These are phyloP conservation scores for Hemileccinum impolitum DNA, from an alignment of 768 basidiomycete species.

Conservation along the genomic window DNA sequence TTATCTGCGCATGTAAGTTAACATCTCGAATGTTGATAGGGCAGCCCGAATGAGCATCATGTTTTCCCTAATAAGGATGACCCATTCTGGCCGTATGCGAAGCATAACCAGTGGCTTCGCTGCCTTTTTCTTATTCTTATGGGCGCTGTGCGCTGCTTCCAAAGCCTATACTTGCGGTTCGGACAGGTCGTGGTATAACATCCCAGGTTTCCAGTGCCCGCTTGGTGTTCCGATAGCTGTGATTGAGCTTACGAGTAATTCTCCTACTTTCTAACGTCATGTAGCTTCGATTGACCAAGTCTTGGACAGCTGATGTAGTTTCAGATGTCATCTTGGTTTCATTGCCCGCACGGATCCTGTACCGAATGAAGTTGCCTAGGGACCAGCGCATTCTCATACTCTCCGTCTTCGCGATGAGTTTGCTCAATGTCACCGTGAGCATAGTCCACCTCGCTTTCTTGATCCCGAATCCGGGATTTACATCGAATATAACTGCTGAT, in stretches of 20 bases:
- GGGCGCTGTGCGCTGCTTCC: constrained; percentile 4
- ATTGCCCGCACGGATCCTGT: constrained; percentile 9
- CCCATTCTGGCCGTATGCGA: neutral
- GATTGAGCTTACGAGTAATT: constrained; percentile 9
- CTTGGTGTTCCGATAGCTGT: neutral
- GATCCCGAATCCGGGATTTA: constrained; percentile 6
- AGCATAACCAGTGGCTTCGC: neutral
- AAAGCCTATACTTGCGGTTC: constrained; percentile 12
- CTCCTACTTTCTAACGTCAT: neutral
- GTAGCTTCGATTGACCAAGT: neutral
- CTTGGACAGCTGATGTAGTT: constrained; percentile 7
- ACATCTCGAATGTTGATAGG: constrained; percentile 1
- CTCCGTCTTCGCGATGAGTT: constrained; percentile 12
- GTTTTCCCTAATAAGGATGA: constrained; percentile 11
- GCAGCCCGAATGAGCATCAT: constrained; percentile 15
- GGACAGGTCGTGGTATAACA: constrained; percentile 8
- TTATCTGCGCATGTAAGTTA: neutral
- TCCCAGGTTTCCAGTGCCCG: neutral
- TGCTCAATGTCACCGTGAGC: constrained; percentile 7
- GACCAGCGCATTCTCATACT: constrained; percentile 11
- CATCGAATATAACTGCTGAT: constrained; percentile 10
- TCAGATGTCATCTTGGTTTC: constrained; percentile 9
- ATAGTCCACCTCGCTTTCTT: constrained; percentile 13
- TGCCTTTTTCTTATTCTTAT: constrained; percentile 7
- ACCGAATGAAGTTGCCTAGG: constrained; percentile 1